Percentiles rank a stretch among this genome's conserved stretches.
Evolutionary conservation across 116 monocot species (phyloP).

Genomic region (Cymodocea nodosa): DNA sequence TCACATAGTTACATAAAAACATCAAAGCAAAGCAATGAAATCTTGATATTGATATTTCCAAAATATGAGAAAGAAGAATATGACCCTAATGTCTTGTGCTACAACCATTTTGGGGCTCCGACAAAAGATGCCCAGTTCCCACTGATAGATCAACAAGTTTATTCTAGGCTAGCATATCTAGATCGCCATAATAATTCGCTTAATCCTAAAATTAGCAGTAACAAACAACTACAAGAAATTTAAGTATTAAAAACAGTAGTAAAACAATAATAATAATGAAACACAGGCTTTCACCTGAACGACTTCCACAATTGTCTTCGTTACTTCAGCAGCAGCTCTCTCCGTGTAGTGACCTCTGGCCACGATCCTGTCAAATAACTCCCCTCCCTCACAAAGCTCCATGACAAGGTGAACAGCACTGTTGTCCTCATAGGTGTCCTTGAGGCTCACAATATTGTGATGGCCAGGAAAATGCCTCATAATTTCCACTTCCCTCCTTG

Average conservation of each 20-base stretch:
- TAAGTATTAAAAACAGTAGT: background rate
- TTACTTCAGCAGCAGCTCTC: conserved; percentile 50
- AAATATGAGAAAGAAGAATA: no score
- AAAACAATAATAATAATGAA: background rate
- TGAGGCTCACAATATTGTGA: conserved; percentile 45
- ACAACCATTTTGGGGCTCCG: no score
- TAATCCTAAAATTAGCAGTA: background rate
- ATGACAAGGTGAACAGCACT: conserved; percentile 57
- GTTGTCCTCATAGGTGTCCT: conserved; percentile 57
- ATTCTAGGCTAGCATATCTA: no score
- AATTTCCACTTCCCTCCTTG: conserved; percentile 63
- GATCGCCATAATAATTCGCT: no score
- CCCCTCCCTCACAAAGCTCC: conserved; percentile 91
- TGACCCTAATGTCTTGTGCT: no score
- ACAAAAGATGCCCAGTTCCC: no score
- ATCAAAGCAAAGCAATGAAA: no score
- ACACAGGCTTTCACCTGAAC: conserved; percentile 41
- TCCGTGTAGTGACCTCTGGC: conserved; percentile 61
- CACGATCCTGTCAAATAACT: conserved; percentile 78
- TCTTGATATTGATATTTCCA: no score
- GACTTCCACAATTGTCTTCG: conserved; percentile 63
- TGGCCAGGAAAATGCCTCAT: conserved; percentile 58
- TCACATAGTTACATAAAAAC: no score
- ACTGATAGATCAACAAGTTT: no score
- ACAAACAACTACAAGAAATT: background rate